Conservation (phyloP, 2,329 filamentous ascomycete genomes). For the Xylariaceae sp. region DNA sequence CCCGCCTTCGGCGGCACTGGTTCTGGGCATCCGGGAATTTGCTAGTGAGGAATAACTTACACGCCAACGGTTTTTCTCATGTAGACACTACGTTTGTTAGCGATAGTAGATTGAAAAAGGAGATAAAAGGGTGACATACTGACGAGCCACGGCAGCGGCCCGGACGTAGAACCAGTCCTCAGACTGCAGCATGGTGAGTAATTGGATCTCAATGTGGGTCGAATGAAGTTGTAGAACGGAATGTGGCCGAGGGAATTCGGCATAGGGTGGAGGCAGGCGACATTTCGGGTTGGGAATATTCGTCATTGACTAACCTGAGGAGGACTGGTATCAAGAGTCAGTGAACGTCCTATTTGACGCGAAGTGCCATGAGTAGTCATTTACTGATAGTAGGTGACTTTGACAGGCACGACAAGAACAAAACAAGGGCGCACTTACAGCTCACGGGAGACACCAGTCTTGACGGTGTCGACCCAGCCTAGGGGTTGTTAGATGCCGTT, state of each 20-base stretch:
- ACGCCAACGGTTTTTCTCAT: constrained; percentile 99
- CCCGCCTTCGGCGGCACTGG: constrained; percentile 59
- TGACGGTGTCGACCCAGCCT: constrained; percentile 94
- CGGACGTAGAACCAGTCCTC: constrained; percentile 95
- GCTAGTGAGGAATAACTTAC: constrained; percentile 6
- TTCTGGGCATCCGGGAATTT: background rate
- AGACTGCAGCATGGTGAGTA: constrained; percentile 54
- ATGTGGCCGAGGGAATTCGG: background rate
- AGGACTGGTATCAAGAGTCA: constrained; percentile 11
- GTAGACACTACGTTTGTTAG: constrained; percentile 76
- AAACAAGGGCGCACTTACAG: constrained; percentile 40
- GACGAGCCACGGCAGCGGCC: constrained; percentile 75
- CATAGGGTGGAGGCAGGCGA: background rate
- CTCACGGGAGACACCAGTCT: constrained; percentile 95
- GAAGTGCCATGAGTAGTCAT: background rate
- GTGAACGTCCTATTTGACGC: background rate
- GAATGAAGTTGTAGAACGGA: background rate
- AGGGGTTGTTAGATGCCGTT: background rate
- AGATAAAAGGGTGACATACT: constrained; percentile 6
- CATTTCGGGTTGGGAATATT: background rate
- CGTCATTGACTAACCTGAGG: constrained; percentile 15
- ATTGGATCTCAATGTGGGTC: background rate
- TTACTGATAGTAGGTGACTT: background rate
- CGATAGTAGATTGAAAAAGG: background rate
- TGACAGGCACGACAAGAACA: background rate